Conservation (phyloP, 129 eudicot species). For the Flaveria robusta region DNA sequence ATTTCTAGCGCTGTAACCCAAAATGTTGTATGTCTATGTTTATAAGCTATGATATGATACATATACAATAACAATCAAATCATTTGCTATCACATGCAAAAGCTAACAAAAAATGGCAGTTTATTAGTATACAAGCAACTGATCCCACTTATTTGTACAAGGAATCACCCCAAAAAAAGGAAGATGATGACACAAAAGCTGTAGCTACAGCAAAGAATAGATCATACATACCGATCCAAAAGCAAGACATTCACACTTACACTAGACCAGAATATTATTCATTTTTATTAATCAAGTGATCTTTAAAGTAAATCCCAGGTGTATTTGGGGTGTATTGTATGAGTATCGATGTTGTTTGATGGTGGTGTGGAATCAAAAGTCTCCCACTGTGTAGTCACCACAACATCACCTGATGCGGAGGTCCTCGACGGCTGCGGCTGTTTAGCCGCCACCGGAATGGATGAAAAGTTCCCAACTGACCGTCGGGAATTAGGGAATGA, state of each 20-base stretch:
- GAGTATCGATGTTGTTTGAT: constrained; percentile 35
- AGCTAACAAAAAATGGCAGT: neutral
- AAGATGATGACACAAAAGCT: neutral
- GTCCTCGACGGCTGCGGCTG: constrained; percentile 31
- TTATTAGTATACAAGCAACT: neutral
- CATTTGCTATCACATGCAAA: neutral
- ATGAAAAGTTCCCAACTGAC: constrained; percentile 39
- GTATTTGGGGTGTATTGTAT: constrained; percentile 48
- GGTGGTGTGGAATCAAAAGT: constrained; percentile 60
- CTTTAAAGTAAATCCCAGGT: constrained; percentile 43
- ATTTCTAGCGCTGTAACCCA: no score
- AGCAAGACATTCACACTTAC: constrained; percentile 38
- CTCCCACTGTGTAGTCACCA: constrained; percentile 97
- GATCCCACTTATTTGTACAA: neutral
- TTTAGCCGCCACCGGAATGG: constrained; percentile 34
- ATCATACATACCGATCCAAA: neutral
- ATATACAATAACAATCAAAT: neutral
- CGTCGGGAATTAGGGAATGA: constrained; percentile 49
- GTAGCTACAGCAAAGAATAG: neutral
- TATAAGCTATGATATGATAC: neutral
- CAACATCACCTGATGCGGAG: constrained; percentile 55
- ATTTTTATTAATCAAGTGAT: neutral
- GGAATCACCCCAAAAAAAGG: neutral
- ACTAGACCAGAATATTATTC: constrained; percentile 21
- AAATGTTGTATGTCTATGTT: neutral